phyloP scores from a whole-genome alignment of 331 rosid species.

The Malus hybrid region DNA sequence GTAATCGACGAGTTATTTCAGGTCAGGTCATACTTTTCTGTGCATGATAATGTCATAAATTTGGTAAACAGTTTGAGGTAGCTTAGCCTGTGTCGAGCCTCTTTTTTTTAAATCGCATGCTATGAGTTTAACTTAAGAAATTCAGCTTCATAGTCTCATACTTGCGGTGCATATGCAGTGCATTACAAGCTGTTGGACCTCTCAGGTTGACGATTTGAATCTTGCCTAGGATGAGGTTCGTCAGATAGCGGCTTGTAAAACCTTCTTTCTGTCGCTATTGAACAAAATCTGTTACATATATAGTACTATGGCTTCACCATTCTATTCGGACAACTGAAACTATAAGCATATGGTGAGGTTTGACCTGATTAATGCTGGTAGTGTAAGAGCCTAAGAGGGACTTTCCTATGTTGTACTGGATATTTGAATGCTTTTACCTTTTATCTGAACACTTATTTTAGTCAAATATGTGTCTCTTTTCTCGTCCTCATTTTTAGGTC shows the following conservation, averaged over 20 bases:
- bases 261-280: not conserved
- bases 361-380: not conserved
- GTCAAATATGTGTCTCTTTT: not conserved
- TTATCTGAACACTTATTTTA: not conserved
- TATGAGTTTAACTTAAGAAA: not conserved
- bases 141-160: not conserved
- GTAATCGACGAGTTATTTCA: constrained; percentile 65
- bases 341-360: not conserved
- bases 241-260: not conserved
- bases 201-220: not conserved
- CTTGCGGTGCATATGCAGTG: not conserved
- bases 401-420: not conserved
- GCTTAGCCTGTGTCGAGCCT: constrained; percentile 1
- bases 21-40: constrained; percentile 37
- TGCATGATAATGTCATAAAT: constrained; percentile 2
- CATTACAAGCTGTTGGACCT: not conserved
- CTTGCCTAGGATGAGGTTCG: not conserved
- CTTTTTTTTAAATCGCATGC: not conserved
- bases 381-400: not conserved
- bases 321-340: not conserved
- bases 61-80: not conserved
- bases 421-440: not conserved
- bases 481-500: not conserved
- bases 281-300: not conserved
- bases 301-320: not conserved